Conservation (phyloP, 768 basidiomycete genomes). For the Panaeolus papilionaceus region DNA sequence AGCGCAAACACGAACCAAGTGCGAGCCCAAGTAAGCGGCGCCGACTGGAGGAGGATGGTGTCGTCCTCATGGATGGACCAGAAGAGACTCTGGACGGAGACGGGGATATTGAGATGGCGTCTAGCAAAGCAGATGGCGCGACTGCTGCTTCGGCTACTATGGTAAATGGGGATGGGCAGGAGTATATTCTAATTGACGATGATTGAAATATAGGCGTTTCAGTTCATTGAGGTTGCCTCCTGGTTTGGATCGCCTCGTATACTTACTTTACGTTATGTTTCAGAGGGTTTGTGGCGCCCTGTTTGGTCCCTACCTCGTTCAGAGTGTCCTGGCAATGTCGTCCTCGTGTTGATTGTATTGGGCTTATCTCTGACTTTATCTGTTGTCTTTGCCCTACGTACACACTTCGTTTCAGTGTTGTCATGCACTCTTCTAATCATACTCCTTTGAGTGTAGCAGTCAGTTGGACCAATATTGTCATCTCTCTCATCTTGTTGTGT, state of each 20-base stretch:
- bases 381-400: background rate
- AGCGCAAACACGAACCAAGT: constrained; percentile 31
- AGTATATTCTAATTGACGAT: constrained; percentile 7
- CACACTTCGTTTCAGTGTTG: background rate
- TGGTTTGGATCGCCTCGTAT: background rate
- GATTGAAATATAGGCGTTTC: constrained; percentile 7
- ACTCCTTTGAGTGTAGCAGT: background rate
- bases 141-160: background rate
- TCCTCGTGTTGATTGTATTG: background rate
- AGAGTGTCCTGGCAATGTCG: background rate
- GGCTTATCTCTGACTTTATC: constrained; percentile 5
- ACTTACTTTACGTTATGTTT: background rate
- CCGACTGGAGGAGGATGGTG: constrained; percentile 74
- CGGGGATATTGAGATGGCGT: constrained; percentile 24
- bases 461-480: background rate
- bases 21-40: constrained; percentile 69
- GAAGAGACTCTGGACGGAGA: constrained; percentile 42
- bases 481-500: background rate
- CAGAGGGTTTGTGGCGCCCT: background rate
- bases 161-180: background rate
- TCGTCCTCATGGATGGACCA: constrained; percentile 67
- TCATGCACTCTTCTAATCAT: background rate
- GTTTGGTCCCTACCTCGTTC: background rate
- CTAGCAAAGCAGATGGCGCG: constrained; percentile 17
- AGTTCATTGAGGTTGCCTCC: background rate